A percentile compares a stretch with the other conserved stretches of the same genome.
Conservation (phyloP, 2,329 filamentous ascomycete species). For the Pezicula neosporulosa region DNA sequence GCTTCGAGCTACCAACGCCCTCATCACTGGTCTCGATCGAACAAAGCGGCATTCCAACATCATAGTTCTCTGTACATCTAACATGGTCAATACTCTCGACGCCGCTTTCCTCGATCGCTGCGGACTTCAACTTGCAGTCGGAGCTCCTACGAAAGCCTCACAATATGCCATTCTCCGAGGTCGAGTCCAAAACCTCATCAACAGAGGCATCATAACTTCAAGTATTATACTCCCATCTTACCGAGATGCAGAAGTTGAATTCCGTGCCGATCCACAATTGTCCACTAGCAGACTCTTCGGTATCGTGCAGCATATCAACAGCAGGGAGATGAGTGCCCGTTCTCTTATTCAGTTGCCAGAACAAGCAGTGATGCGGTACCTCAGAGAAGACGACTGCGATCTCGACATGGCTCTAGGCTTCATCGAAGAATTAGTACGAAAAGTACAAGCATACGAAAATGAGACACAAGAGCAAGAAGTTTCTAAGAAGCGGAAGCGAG, state of each 20-base stretch:
- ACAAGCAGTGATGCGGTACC: constrained; percentile 18
- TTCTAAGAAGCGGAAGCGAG: neutral
- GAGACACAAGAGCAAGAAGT: neutral
- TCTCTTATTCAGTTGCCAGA: constrained; percentile 22
- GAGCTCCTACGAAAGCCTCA: constrained; percentile 14
- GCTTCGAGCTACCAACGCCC: constrained; percentile 28
- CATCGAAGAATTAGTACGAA: constrained; percentile 12
- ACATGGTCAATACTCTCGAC: constrained; percentile 24
- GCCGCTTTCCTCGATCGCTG: constrained; percentile 27
- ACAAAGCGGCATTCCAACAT: constrained; percentile 19
- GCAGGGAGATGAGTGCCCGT: constrained; percentile 18
- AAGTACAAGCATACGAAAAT: constrained; percentile 1
- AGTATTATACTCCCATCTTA: constrained; percentile 15
- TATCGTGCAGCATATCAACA: constrained; percentile 13
- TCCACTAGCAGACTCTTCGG: constrained; percentile 14
- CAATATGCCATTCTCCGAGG: constrained; percentile 26
- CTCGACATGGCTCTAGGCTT: constrained; percentile 16
- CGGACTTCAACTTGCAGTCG: constrained; percentile 15
- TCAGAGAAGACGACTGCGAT: constrained; percentile 17
- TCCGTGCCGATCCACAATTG: neutral
- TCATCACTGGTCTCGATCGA: constrained; percentile 26
- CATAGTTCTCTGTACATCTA: constrained; percentile 27
- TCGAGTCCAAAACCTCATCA: constrained; percentile 19
- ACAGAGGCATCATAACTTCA: constrained; percentile 10
- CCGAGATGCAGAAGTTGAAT: constrained; percentile 14